phyloP scores from a whole-genome alignment of 305 asterid genomes.

The Fraxinus paxiana region DNA sequence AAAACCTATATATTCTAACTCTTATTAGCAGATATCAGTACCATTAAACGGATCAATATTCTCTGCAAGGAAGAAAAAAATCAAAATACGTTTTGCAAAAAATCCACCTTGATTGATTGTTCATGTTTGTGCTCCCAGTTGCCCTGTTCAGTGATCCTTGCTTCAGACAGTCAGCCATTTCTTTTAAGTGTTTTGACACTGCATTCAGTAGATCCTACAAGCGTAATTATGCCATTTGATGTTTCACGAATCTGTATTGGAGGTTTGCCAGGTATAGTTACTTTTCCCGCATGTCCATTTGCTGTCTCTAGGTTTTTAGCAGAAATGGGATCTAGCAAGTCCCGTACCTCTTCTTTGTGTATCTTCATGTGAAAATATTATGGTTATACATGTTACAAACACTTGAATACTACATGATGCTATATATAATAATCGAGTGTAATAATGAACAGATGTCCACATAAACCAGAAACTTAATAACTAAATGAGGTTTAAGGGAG shows the following conservation, averaged over 20 bases:
- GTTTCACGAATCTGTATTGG: conserved; percentile 94
- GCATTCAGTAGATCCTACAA: conserved; percentile 89
- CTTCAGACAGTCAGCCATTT: conserved; percentile 89
- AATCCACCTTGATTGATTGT: conserved; percentile 82
- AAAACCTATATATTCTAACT: not conserved
- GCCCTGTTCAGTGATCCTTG: conserved; percentile 91
- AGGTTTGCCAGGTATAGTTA: conserved; percentile 68
- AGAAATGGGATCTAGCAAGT: conserved; percentile 64
- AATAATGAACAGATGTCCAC: not conserved
- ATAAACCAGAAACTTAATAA: not conserved
- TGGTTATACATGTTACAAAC: not conserved
- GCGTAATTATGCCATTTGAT: conserved; percentile 86
- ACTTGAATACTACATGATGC: not conserved
- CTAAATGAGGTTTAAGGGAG: not conserved
- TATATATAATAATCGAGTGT: not conserved
- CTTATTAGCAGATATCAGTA: not conserved
- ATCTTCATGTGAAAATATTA: conserved; percentile 47
- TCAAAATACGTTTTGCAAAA: not conserved
- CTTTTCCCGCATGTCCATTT: conserved; percentile 69
- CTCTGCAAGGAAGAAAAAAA: not conserved
- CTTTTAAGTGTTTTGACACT: conserved; percentile 77
- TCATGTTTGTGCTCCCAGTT: conserved; percentile 97
- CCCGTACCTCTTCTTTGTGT: conserved; percentile 95
- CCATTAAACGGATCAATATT: not conserved
- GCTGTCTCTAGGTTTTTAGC: conserved; percentile 55